Percentiles rank a stretch among this genome's conserved stretches.
phyloP scores from a whole-genome alignment of 2,329 filamentous ascomycete genomes.

The Uncinocarpus reesii region DNA sequence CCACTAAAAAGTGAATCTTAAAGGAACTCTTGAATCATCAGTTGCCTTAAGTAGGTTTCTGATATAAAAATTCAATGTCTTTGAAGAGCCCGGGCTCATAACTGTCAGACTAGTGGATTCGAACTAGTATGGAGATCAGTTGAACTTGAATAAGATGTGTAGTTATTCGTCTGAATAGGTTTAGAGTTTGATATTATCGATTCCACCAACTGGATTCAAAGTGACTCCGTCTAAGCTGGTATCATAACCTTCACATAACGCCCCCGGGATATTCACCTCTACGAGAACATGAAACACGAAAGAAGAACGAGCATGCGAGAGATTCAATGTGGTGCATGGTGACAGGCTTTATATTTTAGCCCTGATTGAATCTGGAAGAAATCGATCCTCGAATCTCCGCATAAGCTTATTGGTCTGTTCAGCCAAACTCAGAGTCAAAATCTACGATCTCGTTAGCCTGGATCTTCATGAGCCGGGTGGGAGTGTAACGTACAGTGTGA shows the following conservation, averaged over 20 bases:
- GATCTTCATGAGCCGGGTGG: no score
- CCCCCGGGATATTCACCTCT: constrained; percentile 4
- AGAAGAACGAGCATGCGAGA: background rate
- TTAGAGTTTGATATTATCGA: background rate
- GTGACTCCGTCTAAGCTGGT: background rate
- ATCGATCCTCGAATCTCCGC: constrained; percentile 59
- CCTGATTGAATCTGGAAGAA: constrained; percentile 41
- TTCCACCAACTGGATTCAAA: background rate
- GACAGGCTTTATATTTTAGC: constrained; percentile 35
- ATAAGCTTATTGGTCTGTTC: constrained; percentile 96
- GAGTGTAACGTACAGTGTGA: constrained; percentile 64
- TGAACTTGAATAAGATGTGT: background rate
- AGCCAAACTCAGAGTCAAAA: constrained; percentile 81
- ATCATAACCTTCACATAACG: constrained; percentile 5
- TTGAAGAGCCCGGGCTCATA: no score
- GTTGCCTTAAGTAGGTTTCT: no score
- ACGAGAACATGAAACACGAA: background rate
- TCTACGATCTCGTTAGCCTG: no score
- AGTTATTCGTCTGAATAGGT: background rate
- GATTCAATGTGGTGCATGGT: background rate
- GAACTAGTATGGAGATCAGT: no score
- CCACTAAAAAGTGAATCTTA: no score
- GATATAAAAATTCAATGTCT: no score
- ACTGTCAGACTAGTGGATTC: no score
- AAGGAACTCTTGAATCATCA: no score